Conservation (phyloP, 2,329 filamentous ascomycete genomes). For the Calonectria henricotiae region DNA sequence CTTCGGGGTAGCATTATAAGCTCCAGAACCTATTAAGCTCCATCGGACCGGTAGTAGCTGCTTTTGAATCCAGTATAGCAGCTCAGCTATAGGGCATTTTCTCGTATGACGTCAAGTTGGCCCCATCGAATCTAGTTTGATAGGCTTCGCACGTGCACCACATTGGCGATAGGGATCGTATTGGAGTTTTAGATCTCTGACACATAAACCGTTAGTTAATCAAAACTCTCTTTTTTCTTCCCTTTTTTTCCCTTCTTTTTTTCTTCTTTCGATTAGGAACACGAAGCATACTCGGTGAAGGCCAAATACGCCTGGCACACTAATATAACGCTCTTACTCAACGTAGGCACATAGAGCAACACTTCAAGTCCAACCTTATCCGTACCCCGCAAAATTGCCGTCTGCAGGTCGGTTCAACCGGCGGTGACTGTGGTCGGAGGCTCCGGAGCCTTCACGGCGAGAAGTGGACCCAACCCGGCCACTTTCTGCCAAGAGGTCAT, state of each 20-base stretch:
- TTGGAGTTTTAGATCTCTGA: background rate
- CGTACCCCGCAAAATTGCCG: background rate
- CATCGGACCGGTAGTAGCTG: background rate
- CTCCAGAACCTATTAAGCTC: constrained; percentile 3
- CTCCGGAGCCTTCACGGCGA: background rate
- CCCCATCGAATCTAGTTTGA: background rate
- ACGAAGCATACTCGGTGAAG: background rate
- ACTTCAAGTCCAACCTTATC: background rate
- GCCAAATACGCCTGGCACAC: background rate
- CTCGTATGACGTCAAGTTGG: constrained; percentile 4
- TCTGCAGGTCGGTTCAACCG: constrained; percentile 1
- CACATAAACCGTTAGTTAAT: constrained; percentile 1
- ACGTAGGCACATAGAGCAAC: background rate
- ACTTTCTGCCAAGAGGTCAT: constrained; percentile 4
- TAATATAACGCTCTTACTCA: background rate
- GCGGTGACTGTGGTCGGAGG: constrained; percentile 2
- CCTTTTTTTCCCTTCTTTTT: background rate
- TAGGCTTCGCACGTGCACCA: background rate
- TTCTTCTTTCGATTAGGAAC: background rate
- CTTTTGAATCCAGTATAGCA: background rate
- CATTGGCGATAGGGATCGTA: background rate
- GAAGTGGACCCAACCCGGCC: constrained; percentile 1
- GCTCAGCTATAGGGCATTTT: background rate
- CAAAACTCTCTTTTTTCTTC: background rate
- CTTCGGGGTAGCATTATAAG: constrained; percentile 30